Conservation (phyloP, 2,329 filamentous ascomycete genomes). For the Calonectria multiphialidica region DNA sequence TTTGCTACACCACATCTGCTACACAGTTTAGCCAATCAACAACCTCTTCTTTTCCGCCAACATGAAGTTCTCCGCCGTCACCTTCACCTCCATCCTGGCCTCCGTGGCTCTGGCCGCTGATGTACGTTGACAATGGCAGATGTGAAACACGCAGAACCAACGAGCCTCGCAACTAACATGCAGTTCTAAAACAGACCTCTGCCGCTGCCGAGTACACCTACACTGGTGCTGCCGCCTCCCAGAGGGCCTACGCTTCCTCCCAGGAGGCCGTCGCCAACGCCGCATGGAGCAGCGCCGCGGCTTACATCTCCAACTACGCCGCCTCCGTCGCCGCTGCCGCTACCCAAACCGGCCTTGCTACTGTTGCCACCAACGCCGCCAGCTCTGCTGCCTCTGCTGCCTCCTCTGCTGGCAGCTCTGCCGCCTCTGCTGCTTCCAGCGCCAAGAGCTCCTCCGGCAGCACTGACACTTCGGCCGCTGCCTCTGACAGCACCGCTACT, state of each 20-base stretch:
- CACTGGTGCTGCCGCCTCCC: not conserved
- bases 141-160: not conserved
- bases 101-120: conserved; percentile 11
- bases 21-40: not conserved
- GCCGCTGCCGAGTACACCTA: not conserved
- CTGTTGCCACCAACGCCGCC: not conserved
- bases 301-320: conserved; percentile 7
- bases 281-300: conserved; percentile 8
- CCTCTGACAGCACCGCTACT: conserved; percentile 6
- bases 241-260: conserved; percentile 3
- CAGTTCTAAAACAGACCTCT: not conserved
- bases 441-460: not conserved
- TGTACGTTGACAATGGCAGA: not conserved
- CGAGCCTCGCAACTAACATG: not conserved
- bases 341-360: not conserved
- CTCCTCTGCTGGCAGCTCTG: not conserved
- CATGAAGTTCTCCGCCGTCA: conserved; percentile 20
- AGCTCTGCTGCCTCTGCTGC: not conserved
- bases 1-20: too few species aligned
- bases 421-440: not conserved
- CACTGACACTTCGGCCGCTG: not conserved
- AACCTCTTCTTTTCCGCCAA: conserved; percentile 7
- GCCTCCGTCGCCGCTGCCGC: conserved; percentile 5
- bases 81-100: not conserved
- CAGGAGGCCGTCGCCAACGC: conserved; percentile 6